A percentile compares a stretch with the other conserved stretches of the same genome.
phyloP scores from a whole-genome alignment of 345 rosid genomes.

The Bretschneidera sinensis region DNA sequence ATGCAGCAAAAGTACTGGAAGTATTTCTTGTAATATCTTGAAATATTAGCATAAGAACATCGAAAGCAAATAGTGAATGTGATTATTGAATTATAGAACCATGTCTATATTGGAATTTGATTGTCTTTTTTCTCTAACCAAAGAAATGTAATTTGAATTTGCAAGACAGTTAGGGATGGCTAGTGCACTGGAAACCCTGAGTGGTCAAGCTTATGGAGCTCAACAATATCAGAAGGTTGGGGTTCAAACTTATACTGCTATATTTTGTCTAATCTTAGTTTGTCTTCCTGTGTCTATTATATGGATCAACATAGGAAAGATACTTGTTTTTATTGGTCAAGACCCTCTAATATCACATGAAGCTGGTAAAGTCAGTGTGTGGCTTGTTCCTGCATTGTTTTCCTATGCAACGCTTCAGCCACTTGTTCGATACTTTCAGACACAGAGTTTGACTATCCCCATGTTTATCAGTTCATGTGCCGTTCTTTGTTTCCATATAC shows the following conservation, averaged over 20 bases:
- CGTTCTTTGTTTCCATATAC: slow-evolving; percentile 37
- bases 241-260: slow-evolving; percentile 50
- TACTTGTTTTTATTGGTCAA: slow-evolving; percentile 49
- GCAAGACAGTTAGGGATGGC: slow-evolving; percentile 64
- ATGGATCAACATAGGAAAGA: slow-evolving; percentile 48
- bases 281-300: slow-evolving; percentile 52
- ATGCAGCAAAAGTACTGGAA: too few species aligned
- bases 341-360: slow-evolving; percentile 52
- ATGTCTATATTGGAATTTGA: background rate
- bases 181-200: slow-evolving; percentile 67
- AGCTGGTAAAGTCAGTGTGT: slow-evolving; percentile 46
- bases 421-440: slow-evolving; percentile 46
- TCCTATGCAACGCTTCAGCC: slow-evolving; percentile 60
- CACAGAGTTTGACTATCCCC: slow-evolving; percentile 51
- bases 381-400: slow-evolving; percentile 58
- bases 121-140: slow-evolving; percentile 1
- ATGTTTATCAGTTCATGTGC: slow-evolving; percentile 46
- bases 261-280: slow-evolving; percentile 34
- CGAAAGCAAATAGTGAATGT: too few species aligned
- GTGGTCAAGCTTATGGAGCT: slow-evolving; percentile 86
- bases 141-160: too few species aligned
- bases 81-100: background rate
- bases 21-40: too few species aligned
- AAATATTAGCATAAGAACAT: too few species aligned
- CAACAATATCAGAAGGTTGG: slow-evolving; percentile 52